These are phyloP conservation scores for Ciborinia camelliae DNA, from an alignment of 2,329 filamentous ascomycete genomes.

Conservation along the genomic window DNA sequence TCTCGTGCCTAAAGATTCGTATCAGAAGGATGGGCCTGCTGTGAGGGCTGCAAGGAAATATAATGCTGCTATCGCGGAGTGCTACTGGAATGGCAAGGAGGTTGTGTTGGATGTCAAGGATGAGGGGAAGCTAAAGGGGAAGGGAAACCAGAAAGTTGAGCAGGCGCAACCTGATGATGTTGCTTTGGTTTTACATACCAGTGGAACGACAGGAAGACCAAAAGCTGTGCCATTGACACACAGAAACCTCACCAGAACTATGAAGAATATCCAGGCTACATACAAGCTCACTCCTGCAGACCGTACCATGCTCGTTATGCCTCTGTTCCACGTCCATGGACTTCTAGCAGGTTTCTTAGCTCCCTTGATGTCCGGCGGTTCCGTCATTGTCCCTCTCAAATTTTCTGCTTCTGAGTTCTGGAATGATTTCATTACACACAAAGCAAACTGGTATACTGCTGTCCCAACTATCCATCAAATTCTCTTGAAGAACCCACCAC, in stretches of 20 bases:
- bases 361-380: constrained; percentile 71
- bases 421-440: constrained; percentile 68
- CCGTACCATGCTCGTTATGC: constrained; percentile 85
- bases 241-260: constrained; percentile 75
- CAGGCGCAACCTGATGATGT: constrained; percentile 70
- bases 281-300: constrained; percentile 69
- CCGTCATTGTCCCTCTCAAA: constrained; percentile 71
- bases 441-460: constrained; percentile 88
- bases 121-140: constrained; percentile 59
- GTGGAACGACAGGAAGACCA: constrained; percentile 78
- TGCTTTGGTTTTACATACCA: constrained; percentile 79
- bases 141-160: constrained; percentile 46
- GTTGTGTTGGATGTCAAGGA: constrained; percentile 78
- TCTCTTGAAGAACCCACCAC: constrained; percentile 69
- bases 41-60: constrained; percentile 76
- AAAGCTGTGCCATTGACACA: constrained; percentile 83
- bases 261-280: constrained; percentile 77
- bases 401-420: constrained; percentile 85
- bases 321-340: constrained; percentile 88
- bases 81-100: constrained; percentile 71
- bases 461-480: constrained; percentile 94
- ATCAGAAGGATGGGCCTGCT: constrained; percentile 62
- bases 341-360: constrained; percentile 78
- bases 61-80: constrained; percentile 80
- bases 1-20: constrained; percentile 70